A percentile compares a stretch with the other conserved stretches of the same genome.
These are phyloP conservation scores for Hypoxylon cercidicola DNA, from an alignment of 495 filamentous ascomycete genomes.

Conservation along the genomic window DNA sequence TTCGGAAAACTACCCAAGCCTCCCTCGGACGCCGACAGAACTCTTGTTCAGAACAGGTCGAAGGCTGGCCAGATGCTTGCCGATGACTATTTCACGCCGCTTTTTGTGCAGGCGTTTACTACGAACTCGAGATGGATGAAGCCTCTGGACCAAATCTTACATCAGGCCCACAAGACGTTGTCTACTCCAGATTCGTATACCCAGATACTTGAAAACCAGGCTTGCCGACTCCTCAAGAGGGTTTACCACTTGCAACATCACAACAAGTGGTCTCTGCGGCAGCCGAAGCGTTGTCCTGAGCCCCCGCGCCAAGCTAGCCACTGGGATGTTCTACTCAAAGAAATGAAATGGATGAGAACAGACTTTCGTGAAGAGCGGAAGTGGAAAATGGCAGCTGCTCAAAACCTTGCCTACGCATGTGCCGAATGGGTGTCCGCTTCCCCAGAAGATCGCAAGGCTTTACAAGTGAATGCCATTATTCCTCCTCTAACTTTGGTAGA, in stretches of 20 bases:
- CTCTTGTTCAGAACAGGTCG: constrained; percentile 44
- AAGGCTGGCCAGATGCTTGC: constrained; percentile 54
- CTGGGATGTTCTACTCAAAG: constrained; percentile 84
- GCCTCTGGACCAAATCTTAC: constrained; percentile 73
- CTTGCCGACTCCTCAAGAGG: constrained; percentile 80
- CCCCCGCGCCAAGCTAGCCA: constrained; percentile 79
- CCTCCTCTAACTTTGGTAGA: constrained; percentile 45
- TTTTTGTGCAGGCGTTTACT: constrained; percentile 79
- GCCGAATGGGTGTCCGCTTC: constrained; percentile 77
- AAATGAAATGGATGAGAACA: constrained; percentile 97
- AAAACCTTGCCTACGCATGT: constrained; percentile 80
- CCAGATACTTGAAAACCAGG: constrained; percentile 82
- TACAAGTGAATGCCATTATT: constrained; percentile 71
- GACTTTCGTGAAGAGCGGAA: constrained; percentile 95
- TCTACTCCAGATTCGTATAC: constrained; percentile 80
- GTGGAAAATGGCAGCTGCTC: constrained; percentile 87
- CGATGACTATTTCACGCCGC: constrained; percentile 82
- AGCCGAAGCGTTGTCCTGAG: constrained; percentile 81
- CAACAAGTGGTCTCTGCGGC: constrained; percentile 90
- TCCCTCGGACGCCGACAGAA: constrained; percentile 41
- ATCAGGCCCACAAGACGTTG: constrained; percentile 82
- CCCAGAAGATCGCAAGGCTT: constrained; percentile 66
- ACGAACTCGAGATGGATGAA: constrained; percentile 66
- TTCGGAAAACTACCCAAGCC: constrained; percentile 70
- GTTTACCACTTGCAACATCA: constrained; percentile 90